Percentiles rank a stretch among this genome's conserved stretches.
Evolutionary conservation across 148 eudicot species (phyloP).

Genomic region (Heliamphora exappendiculata): DNA sequence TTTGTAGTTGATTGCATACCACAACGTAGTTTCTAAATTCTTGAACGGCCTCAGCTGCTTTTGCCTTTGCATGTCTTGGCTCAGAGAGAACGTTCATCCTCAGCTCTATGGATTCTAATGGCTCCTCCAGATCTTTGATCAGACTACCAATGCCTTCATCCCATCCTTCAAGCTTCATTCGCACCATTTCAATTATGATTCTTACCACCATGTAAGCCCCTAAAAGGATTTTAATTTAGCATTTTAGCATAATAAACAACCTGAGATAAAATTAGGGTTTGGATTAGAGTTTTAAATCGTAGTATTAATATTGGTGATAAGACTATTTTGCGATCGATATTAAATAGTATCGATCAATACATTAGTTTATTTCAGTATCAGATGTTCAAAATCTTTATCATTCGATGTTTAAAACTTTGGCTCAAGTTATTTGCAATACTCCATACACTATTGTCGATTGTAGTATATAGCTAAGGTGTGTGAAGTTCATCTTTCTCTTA

Average conservation of each 20-base stretch:
- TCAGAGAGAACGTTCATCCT: constrained; percentile 68
- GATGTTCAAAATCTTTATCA: too few species aligned
- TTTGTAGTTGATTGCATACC: constrained; percentile 26
- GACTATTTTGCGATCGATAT: too few species aligned
- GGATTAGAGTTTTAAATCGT: too few species aligned
- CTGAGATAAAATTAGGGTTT: too few species aligned
- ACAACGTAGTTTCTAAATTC: constrained; percentile 49
- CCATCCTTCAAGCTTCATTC: constrained; percentile 74
- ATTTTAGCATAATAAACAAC: background rate
- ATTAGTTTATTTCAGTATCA: too few species aligned
- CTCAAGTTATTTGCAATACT: too few species aligned
- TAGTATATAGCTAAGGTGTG: too few species aligned
- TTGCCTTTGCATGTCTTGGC: constrained; percentile 75
- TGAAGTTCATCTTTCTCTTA: too few species aligned
- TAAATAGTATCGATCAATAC: too few species aligned
- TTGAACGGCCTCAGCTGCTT: constrained; percentile 66
- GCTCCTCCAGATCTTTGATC: constrained; percentile 75
- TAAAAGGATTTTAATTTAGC: constrained; percentile 12
- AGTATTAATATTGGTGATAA: too few species aligned
- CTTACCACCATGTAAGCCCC: constrained; percentile 95
- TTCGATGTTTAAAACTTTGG: too few species aligned
- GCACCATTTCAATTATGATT: constrained; percentile 91
- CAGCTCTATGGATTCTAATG: constrained; percentile 64
- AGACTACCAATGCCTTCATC: constrained; percentile 76
- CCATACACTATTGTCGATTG: too few species aligned